Evolutionary conservation across 345 rosid genomes (phyloP).

Genomic region (Noccaea bulbosa): DNA sequence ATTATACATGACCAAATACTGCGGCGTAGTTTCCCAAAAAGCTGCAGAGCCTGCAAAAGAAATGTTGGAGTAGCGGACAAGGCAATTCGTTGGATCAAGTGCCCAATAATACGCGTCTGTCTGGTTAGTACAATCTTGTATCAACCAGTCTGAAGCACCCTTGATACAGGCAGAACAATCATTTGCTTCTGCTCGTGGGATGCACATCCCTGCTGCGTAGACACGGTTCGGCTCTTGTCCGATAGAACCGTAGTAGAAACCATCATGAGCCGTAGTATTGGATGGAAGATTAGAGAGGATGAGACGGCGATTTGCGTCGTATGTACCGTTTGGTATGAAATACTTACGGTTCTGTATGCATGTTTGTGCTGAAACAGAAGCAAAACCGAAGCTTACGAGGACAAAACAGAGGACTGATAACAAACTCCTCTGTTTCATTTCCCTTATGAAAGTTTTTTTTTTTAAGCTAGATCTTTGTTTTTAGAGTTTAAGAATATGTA

Average conservation of each 20-base stretch:
- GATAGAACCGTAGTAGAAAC: conserved; percentile 5
- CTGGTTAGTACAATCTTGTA: conserved; percentile 33
- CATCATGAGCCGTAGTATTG: conserved; percentile 5
- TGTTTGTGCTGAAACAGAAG: conserved; percentile 23
- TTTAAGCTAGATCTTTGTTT: too few species aligned
- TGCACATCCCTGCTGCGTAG: conserved; percentile 28
- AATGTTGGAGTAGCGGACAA: conserved; percentile 50
- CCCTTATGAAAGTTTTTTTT: neutral
- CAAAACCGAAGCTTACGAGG: neutral
- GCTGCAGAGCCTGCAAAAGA: conserved; percentile 17
- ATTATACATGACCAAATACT: too few species aligned
- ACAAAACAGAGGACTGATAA: neutral
- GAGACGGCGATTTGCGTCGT: conserved; percentile 37
- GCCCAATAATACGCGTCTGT: conserved; percentile 46
- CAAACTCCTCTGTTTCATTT: neutral
- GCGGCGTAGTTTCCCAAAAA: neutral
- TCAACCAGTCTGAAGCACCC: conserved; percentile 3
- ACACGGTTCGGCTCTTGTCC: neutral
- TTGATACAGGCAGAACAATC: conserved; percentile 42
- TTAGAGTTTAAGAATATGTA: too few species aligned
- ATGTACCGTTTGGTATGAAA: conserved; percentile 39
- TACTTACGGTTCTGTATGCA: neutral
- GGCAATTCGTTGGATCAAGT: conserved; percentile 35
- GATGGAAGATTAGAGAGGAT: conserved; percentile 20
- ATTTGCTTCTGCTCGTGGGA: conserved; percentile 2